phyloP scores from a whole-genome alignment of 129 eudicot species.

The Smallanthus sonchifolius region DNA sequence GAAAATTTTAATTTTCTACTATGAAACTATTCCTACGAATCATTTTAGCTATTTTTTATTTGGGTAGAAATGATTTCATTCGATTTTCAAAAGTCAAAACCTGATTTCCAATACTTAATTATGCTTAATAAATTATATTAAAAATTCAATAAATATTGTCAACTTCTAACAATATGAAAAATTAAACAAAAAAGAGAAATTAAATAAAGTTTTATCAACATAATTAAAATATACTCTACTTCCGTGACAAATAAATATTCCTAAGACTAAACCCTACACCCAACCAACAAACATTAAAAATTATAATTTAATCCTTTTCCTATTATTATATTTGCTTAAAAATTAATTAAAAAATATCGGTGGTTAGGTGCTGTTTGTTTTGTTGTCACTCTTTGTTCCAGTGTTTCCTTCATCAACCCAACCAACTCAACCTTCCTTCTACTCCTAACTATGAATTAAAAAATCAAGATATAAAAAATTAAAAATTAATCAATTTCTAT shows the following conservation, averaged over 20 bases:
- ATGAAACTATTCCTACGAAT: not conserved
- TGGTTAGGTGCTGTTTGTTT: not conserved
- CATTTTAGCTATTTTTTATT: not conserved
- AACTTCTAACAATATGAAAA: not conserved
- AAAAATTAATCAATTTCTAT: not conserved
- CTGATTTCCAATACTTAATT: not conserved
- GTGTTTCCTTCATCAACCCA: not conserved
- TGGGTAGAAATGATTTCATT: not conserved
- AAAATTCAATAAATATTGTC: not conserved
- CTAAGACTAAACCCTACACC: slow-evolving; percentile 28
- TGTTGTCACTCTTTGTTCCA: not conserved
- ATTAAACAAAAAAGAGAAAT: not conserved
- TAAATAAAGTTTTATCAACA: not conserved
- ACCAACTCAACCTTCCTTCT: slow-evolving; percentile 2
- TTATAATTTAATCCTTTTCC: not conserved
- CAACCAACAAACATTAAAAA: slow-evolving; percentile 23
- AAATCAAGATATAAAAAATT: not conserved
- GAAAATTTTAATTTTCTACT: not conserved
- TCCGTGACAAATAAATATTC: slow-evolving; percentile 23
- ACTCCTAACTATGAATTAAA: not conserved
- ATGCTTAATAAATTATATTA: not conserved
- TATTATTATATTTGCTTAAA: not conserved
- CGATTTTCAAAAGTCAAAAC: not conserved
- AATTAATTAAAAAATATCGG: slow-evolving; percentile 1
- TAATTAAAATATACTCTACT: slow-evolving; percentile 4